These are phyloP conservation scores for Acmispon strigosus DNA, from an alignment of 306 rosid genomes.

Conservation along the genomic window DNA sequence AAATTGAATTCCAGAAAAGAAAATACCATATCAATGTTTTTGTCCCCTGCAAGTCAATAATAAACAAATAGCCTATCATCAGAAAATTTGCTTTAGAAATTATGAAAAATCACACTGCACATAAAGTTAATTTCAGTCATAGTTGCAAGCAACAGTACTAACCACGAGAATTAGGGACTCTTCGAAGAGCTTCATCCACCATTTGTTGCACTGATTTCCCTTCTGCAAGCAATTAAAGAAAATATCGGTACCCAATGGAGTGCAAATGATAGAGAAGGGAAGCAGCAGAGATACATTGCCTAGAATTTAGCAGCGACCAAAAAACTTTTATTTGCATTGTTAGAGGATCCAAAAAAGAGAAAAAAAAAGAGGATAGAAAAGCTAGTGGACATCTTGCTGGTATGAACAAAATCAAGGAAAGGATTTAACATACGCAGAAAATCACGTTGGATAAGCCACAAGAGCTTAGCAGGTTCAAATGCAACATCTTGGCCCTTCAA, in stretches of 20 bases:
- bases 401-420: neutral
- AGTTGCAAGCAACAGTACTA: conserved; percentile 24
- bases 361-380: neutral
- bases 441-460: conserved; percentile 99
- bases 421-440: conserved; percentile 69
- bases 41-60: conserved; percentile 76
- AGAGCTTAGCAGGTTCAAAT: conserved; percentile 96
- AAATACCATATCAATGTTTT: conserved; percentile 77
- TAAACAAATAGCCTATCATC: conserved; percentile 21
- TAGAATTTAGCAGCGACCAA: neutral
- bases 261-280: neutral
- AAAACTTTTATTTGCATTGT: neutral
- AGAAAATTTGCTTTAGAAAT: conserved; percentile 14
- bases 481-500: conserved; percentile 94
- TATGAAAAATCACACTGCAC: neutral
- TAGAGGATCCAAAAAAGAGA: neutral
- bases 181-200: conserved; percentile 81
- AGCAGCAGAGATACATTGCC: neutral
- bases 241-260: conserved; percentile 9
- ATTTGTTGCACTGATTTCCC: conserved; percentile 85
- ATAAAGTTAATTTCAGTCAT: neutral
- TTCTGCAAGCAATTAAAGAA: conserved; percentile 40
- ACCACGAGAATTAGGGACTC: conserved; percentile 65
- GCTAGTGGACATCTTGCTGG: neutral
- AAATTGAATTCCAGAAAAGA: conserved; percentile 25